A percentile compares a stretch with the other conserved stretches of the same genome.
Conservation (phyloP, 768 basidiomycete genomes). For the Cystofilobasidium macerans region DNA sequence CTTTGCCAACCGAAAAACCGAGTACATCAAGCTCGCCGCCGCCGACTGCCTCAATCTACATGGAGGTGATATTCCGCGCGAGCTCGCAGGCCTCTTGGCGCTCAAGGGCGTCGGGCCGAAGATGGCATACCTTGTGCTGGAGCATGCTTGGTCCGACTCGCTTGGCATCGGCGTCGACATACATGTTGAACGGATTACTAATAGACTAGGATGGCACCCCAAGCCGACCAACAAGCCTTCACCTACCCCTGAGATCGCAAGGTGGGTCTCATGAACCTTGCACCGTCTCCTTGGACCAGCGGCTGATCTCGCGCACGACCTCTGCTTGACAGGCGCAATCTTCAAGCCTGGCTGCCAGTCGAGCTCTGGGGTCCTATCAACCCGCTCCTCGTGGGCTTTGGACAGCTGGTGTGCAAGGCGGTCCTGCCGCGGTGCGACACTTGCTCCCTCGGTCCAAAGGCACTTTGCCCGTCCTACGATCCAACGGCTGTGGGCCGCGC, state of each 20-base stretch:
- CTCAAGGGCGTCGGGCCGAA: conserved; percentile 23
- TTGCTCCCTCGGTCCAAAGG: background rate
- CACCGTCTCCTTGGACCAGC: background rate
- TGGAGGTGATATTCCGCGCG: conserved; percentile 15
- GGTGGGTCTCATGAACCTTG: background rate
- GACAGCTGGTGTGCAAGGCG: conserved; percentile 11
- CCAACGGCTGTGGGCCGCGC: conserved; percentile 2
- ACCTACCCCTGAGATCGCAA: conserved; percentile 15
- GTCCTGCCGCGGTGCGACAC: background rate
- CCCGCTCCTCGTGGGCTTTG: conserved; percentile 21
- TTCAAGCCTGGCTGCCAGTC: conserved; percentile 16
- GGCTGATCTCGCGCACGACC: background rate
- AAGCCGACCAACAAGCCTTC: conserved; percentile 1
- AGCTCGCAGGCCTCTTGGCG: conserved; percentile 13
- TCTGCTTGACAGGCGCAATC: conserved; percentile 2
- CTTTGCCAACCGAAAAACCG: conserved; percentile 20
- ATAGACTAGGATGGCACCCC: conserved; percentile 19
- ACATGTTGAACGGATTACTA: conserved; percentile 22
- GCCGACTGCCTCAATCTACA: conserved; percentile 5
- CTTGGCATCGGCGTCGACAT: conserved; percentile 13
- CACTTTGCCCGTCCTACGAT: conserved; percentile 17
- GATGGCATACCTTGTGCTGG: conserved; percentile 22
- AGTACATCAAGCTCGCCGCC: conserved; percentile 21
- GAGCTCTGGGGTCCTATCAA: conserved; percentile 12
- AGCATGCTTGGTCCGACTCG: conserved; percentile 13